Evolutionary conservation across 2,329 filamentous ascomycete genomes (phyloP), one percentile per base, ranked within the genome.

Genomic region (Paracoccidioides lutzii): DNA sequence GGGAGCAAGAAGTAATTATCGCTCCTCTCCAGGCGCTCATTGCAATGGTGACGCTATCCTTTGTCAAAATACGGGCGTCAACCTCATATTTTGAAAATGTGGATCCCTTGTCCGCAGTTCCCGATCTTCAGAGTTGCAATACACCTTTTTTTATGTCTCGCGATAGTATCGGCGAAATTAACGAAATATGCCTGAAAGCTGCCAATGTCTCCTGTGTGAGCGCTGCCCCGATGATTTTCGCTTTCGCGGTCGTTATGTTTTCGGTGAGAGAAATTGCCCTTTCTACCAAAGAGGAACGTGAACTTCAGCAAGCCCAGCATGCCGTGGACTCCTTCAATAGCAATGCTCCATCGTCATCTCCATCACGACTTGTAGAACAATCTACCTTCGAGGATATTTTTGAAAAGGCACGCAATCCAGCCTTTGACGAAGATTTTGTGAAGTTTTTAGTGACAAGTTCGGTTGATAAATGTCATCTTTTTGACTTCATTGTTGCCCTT

Each of bases 241-340:
- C 87, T 3, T 97, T 90, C 90, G 82, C 84, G 3, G 75, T 91
- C 50, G 80, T 95, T 32, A 75, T 90, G 8, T 81, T 86, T 63
- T 78, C 80, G 32, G 81, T 93, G 73, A 81, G 82, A 61, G 73
- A 81, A 44, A 80, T 80, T 10, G 85, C 83, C 60, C 76, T 81
- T 56, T 76, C 76, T 52, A 76, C 84, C 48, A 81, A 80, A 42
- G 83, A 86, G 65, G 64, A 61, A n/a, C 67, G 73, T 54, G 72
- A 76, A 57, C 59, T 71, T 52, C 69, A 71, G 46, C 71, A 75
- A 55, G 70, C 70, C 8, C 66, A 73, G 37, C 71, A 62, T 58
- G 71, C 71, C 44, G 66, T 71, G 32, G 68, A 75, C 52, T 69
- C 67, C 3, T 70, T 71, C 49, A 66, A 72, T 49, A 67, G 67